Base-by-base conservation (phyloP, 257 asterid species). In the Nicotiana benthamiana region DNA sequence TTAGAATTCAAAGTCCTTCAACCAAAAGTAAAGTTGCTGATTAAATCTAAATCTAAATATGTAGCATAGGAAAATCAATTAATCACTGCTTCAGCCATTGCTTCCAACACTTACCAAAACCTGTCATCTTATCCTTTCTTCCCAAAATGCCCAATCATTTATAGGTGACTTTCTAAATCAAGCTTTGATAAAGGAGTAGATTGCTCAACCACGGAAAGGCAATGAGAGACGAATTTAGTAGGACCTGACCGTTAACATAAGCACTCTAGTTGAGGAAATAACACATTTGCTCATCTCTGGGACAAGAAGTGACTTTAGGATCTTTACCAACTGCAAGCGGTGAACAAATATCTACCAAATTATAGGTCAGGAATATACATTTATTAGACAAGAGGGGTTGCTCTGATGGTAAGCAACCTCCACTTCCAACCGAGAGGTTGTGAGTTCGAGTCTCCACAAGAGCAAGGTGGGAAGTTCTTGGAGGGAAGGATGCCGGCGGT, bases 341-440 rank as follows among this genome's bases (percentile, higher is more conserved):
- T 36, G 76, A 68, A 68, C 76, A 68, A 68, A 68, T 68, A 68
- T 40, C 56, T 68, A 68, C 56, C 56, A 68, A 68, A 40, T 17
- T 68, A 20, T 34, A 66, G 75, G 75, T 51, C 4, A 2, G 2
- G 27, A 40, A 66, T 66, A 7, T 20, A 68, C 34, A 68, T 57
- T 68, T 40, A 68, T 12, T 68, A n/a, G n/a, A n/a, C n/a, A n/a
- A n/a, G n/a, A n/a, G n/a, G n/a, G n/a, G n/a, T n/a, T n/a, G n/a
- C n/a, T n/a, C n/a, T n/a, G n/a, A n/a, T n/a, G n/a, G n/a, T n/a
- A n/a, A n/a, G n/a, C n/a, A n/a, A n/a, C n/a, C n/a, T n/a, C n/a
- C n/a, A n/a, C n/a, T n/a, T n/a, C n/a, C n/a, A n/a, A n/a, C n/a
- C n/a, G n/a, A n/a, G n/a, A n/a, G n/a, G n/a, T n/a, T n/a, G n/a